Evolutionary conservation across 2,329 filamentous ascomycete species (phyloP).

Genomic region (Emergomyces africanus): DNA sequence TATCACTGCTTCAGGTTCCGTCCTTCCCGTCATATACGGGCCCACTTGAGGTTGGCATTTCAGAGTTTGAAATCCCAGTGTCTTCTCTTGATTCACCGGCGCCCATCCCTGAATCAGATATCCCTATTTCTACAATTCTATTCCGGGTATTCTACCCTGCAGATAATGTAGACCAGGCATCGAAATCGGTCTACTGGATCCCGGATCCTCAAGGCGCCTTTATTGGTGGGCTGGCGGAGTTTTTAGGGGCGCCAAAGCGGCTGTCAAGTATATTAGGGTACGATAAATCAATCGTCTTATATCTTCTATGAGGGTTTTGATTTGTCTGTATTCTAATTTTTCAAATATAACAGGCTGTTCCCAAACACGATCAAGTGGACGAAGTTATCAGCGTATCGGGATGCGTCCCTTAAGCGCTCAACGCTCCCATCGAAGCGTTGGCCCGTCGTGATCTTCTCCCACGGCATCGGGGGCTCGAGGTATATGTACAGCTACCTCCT

Average conservation of each 20-base stretch:
- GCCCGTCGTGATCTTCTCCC: slow-evolving; percentile 77
- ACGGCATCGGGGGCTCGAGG: slow-evolving; percentile 67
- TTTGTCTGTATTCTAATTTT: neutral
- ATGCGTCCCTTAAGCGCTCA: slow-evolving; percentile 44
- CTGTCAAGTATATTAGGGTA: slow-evolving; percentile 29
- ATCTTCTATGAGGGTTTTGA: neutral
- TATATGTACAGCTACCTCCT: slow-evolving; percentile 78
- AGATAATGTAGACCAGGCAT: slow-evolving; percentile 26
- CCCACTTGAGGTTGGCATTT: slow-evolving; percentile 63
- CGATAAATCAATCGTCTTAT: slow-evolving; percentile 5
- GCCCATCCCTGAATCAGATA: slow-evolving; percentile 41
- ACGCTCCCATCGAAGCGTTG: slow-evolving; percentile 44
- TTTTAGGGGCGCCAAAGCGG: slow-evolving; percentile 52
- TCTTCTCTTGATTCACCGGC: slow-evolving; percentile 34
- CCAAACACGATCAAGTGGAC: slow-evolving; percentile 15
- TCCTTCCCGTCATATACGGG: slow-evolving; percentile 64
- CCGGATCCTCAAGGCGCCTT: slow-evolving; percentile 63
- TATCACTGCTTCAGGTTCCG: slow-evolving; percentile 42
- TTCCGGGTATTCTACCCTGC: slow-evolving; percentile 77
- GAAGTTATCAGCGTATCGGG: slow-evolving; percentile 16
- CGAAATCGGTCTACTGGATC: slow-evolving; percentile 60
- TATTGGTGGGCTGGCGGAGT: slow-evolving; percentile 62
- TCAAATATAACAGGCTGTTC: slow-evolving; percentile 6
- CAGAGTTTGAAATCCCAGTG: slow-evolving; percentile 68
- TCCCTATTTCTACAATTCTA: slow-evolving; percentile 56